Evolutionary conservation across 2,329 filamentous ascomycete genomes (phyloP).

Genomic region (Raffaelea arxii): DNA sequence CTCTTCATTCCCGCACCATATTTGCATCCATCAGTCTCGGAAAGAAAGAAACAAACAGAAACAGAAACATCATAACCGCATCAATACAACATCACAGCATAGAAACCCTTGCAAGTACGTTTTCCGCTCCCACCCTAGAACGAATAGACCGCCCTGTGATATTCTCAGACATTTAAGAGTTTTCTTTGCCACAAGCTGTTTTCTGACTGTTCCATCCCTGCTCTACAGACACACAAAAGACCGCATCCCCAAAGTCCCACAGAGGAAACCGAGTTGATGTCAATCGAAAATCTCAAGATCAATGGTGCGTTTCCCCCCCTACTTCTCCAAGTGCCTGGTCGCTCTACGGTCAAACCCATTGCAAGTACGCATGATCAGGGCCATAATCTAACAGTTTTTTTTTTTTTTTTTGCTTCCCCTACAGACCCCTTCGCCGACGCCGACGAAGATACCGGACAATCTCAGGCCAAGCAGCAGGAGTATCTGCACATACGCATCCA

Average conservation of each 20-base stretch:
- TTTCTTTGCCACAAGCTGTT: no score
- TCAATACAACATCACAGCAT: no score
- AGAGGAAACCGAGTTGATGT: slow-evolving; percentile 45
- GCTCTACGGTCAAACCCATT: not conserved
- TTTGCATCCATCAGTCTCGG: no score
- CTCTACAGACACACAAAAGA: slow-evolving; percentile 6
- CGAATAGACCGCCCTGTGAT: no score
- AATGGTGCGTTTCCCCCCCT: slow-evolving; percentile 59
- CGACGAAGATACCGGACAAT: slow-evolving; percentile 97
- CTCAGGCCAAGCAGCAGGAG: slow-evolving; percentile 66
- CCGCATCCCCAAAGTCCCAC: slow-evolving; percentile 11
- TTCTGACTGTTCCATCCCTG: not conserved
- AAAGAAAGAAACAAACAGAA: no score
- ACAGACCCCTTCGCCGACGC: slow-evolving; percentile 99
- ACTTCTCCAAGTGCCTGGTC: no score
- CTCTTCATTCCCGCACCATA: slow-evolving; percentile 1
- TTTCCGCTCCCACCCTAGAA: no score
- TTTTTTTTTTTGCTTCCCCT: not conserved
- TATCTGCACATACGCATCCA: slow-evolving; percentile 99
- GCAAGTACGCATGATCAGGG: no score
- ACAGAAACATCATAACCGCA: no score
- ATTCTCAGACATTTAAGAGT: no score
- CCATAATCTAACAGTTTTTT: not conserved
- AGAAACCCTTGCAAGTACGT: no score
- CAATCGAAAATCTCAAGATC: slow-evolving; percentile 97